Evolutionary conservation across 228 moss, liverwort and hornwort species (phyloP).

Genomic region (Sphagnum magellanicum): DNA sequence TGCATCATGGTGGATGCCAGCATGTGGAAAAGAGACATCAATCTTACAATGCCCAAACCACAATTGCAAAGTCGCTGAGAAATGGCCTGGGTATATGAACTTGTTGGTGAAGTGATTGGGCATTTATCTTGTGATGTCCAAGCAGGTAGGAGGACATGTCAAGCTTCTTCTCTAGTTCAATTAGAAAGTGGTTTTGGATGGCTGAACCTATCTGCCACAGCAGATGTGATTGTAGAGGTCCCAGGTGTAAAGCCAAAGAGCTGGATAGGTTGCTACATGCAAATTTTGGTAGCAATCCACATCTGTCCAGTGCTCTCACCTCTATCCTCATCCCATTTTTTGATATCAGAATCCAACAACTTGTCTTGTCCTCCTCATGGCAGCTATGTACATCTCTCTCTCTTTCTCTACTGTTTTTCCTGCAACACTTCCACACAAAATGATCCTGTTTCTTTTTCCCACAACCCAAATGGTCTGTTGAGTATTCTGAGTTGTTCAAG

Average conservation of each 20-base stretch:
- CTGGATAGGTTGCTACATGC: conserved; percentile 30
- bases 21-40: too few relatives aligned
- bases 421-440: not conserved
- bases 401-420: not conserved
- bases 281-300: conserved; percentile 22
- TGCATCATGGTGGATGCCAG: too few relatives aligned
- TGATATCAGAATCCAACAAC: conserved; percentile 46
- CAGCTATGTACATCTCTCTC: conserved; percentile 17
- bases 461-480: too few relatives aligned
- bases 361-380: conserved; percentile 49
- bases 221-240: conserved; percentile 21
- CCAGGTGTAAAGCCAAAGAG: conserved; percentile 42
- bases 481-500: too few relatives aligned
- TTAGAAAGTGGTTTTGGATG: not conserved
- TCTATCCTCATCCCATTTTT: conserved; percentile 48
- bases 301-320: conserved; percentile 41
- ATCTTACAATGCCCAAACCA: too few relatives aligned
- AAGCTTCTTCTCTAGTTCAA: too few relatives aligned
- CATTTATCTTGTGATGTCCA: too few relatives aligned
- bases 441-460: too few relatives aligned
- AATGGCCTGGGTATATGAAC: too few relatives aligned
- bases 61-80: too few relatives aligned
- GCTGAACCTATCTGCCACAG: conserved; percentile 35
- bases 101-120: too few relatives aligned
- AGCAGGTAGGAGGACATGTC: too few relatives aligned